Conservation (phyloP, 2,329 filamentous ascomycete species). For the Fusarium sterilihyphosum region DNA sequence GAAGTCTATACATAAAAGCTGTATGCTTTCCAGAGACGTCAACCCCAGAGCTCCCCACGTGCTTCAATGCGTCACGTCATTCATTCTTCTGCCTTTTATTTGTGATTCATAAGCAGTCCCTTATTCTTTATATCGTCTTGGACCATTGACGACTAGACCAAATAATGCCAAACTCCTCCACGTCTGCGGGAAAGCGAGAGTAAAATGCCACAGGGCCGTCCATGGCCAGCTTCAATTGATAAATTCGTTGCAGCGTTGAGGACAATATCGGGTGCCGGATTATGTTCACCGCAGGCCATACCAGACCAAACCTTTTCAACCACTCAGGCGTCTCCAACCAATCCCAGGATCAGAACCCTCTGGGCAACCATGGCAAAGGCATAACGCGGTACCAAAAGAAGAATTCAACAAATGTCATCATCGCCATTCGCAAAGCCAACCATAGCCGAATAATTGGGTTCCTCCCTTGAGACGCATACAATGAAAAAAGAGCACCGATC, state of each 20-base stretch:
- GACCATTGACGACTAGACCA: conserved; percentile 34
- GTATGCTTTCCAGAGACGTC: conserved; percentile 20
- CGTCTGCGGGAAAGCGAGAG: conserved; percentile 39
- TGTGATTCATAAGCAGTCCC: conserved; percentile 32
- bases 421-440: conserved; percentile 39
- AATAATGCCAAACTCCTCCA: conserved; percentile 35
- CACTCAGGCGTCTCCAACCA: conserved; percentile 36
- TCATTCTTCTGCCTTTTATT: conserved; percentile 33
- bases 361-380: conserved; percentile 36
- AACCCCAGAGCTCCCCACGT: conserved; percentile 10
- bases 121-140: conserved; percentile 37
- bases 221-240: conserved; percentile 44
- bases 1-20: conserved; percentile 31
- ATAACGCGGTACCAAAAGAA: conserved; percentile 39
- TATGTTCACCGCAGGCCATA: conserved; percentile 33
- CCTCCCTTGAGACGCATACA: conserved; percentile 48
- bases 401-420: conserved; percentile 37
- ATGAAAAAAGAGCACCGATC: conserved; percentile 54
- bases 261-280: conserved; percentile 36
- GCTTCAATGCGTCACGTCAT: conserved; percentile 26
- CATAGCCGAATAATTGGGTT: conserved; percentile 40
- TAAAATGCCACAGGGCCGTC: conserved; percentile 42
- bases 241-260: conserved; percentile 41
- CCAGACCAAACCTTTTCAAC: conserved; percentile 37
- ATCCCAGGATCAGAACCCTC: conserved; percentile 31